Conservation (phyloP, 345 rosid species). For the Citrus trifoliata region DNA sequence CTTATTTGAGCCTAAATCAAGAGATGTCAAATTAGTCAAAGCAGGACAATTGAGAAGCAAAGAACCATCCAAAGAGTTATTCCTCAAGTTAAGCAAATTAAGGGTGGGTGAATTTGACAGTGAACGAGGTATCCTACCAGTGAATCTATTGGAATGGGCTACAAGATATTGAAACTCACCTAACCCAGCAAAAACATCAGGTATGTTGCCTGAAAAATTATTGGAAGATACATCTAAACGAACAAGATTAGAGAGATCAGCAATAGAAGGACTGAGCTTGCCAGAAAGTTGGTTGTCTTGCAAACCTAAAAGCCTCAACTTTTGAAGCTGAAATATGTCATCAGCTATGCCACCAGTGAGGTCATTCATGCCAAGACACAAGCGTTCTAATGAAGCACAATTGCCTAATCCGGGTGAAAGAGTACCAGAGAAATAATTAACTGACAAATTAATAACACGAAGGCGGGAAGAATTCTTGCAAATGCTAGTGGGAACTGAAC, state of each 20-base stretch:
- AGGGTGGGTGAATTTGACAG: constrained; percentile 50
- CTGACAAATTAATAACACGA: constrained; percentile 32
- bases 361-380: constrained; percentile 60
- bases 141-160: constrained; percentile 50
- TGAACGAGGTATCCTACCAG: constrained; percentile 55
- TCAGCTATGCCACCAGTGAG: constrained; percentile 49
- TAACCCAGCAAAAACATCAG: constrained; percentile 48
- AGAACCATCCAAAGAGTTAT: constrained; percentile 59
- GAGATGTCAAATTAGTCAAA: constrained; percentile 51
- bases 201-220: constrained; percentile 50
- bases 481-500: constrained; percentile 46
- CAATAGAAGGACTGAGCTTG: constrained; percentile 29
- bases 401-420: constrained; percentile 42
- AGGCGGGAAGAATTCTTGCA: constrained; percentile 47
- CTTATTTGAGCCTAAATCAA: constrained; percentile 61
- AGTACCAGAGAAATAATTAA: constrained; percentile 54
- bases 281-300: constrained; percentile 63
- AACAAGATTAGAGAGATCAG: constrained; percentile 44
- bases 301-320: constrained; percentile 37
- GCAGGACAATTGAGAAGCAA: constrained; percentile 56
- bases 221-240: constrained; percentile 59
- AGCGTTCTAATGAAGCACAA: constrained; percentile 43
- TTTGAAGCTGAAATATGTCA: constrained; percentile 46
- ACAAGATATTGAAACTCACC: constrained; percentile 33
- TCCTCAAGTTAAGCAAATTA: constrained; percentile 59